A percentile compares a stretch with the other conserved stretches of the same genome.
Evolutionary conservation across 2,329 filamentous ascomycete genomes (phyloP).

Genomic region (Colletotrichum camelliae): DNA sequence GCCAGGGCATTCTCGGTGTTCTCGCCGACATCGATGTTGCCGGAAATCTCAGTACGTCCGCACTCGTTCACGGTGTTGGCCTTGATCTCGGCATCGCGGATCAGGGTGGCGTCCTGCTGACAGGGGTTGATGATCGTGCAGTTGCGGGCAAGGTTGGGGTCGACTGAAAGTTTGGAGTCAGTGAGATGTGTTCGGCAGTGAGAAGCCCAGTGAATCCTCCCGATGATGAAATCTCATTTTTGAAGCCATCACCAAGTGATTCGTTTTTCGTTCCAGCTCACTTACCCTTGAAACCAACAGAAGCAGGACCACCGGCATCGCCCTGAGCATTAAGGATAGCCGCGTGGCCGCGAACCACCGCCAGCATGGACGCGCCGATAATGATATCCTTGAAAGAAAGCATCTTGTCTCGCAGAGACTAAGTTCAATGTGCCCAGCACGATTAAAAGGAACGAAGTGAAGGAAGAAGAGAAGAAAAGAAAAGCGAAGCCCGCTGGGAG

Average conservation of each 20-base stretch:
- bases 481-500: slow-evolving; percentile 25
- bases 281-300: slow-evolving; percentile 55
- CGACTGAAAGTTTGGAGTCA: slow-evolving; percentile 41
- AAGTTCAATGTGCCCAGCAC: slow-evolving; percentile 24
- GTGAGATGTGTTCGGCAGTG: background rate
- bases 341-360: slow-evolving; percentile 46
- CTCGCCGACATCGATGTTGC: slow-evolving; percentile 66
- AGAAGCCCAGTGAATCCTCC: background rate
- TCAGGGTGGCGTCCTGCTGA: slow-evolving; percentile 69
- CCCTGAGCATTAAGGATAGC: slow-evolving; percentile 55
- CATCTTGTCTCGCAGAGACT: slow-evolving; percentile 35
- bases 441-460: slow-evolving; percentile 31
- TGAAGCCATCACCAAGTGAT: background rate
- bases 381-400: slow-evolving; percentile 37
- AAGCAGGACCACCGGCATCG: slow-evolving; percentile 47
- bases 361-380: slow-evolving; percentile 37
- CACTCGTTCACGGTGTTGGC: slow-evolving; percentile 63
- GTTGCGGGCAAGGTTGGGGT: slow-evolving; percentile 62
- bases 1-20: slow-evolving; percentile 58
- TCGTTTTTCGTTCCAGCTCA: background rate
- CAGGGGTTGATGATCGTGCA: slow-evolving; percentile 69
- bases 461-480: slow-evolving; percentile 27
- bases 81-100: slow-evolving; percentile 60
- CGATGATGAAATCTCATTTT: background rate
- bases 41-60: slow-evolving; percentile 64